These are phyloP conservation scores for Abortiporus biennis DNA, from an alignment of 1,284 basidiomycete genomes.

Conservation along the genomic window DNA sequence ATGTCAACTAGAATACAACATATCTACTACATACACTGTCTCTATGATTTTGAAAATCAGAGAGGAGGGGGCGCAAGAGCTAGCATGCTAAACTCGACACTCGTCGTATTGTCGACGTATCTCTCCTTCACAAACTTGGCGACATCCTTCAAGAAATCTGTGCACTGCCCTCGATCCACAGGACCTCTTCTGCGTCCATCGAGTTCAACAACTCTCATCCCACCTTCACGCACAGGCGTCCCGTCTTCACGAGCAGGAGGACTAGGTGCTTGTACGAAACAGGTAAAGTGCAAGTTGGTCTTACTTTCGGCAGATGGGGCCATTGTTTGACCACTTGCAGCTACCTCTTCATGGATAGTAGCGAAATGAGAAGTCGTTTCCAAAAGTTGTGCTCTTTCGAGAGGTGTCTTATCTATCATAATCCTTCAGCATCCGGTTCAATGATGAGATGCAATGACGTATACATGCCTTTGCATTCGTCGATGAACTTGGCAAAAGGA, in stretches of 20 bases:
- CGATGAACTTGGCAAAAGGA: slow-evolving; percentile 59
- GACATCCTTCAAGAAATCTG: slow-evolving; percentile 63
- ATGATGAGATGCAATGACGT: not conserved
- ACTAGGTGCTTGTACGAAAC: slow-evolving; percentile 68
- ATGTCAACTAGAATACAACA: too few species aligned
- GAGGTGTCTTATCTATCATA: slow-evolving; percentile 50
- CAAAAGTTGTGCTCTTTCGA: slow-evolving; percentile 69
- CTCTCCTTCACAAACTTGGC: slow-evolving; percentile 60
- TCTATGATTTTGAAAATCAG: too few species aligned
- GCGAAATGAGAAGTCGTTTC: slow-evolving; percentile 74
- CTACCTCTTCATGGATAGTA: slow-evolving; percentile 67
- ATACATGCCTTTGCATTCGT: slow-evolving; percentile 50
- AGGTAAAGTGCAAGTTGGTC: slow-evolving; percentile 80
- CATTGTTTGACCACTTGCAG: slow-evolving; percentile 63
- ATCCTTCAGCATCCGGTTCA: not conserved
- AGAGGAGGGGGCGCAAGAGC: slow-evolving; percentile 20
- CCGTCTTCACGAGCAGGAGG: slow-evolving; percentile 27
- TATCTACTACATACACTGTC: too few species aligned
- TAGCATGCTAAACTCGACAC: slow-evolving; percentile 49
- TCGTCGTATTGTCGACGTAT: slow-evolving; percentile 53
- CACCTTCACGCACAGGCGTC: slow-evolving; percentile 19
- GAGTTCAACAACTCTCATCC: slow-evolving; percentile 62
- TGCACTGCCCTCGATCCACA: slow-evolving; percentile 68
- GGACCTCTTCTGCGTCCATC: slow-evolving; percentile 76
- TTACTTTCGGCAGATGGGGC: slow-evolving; percentile 42